Evolutionary conservation across 2,329 filamentous ascomycete genomes (phyloP).

Genomic region (Aspergillus intermedius): DNA sequence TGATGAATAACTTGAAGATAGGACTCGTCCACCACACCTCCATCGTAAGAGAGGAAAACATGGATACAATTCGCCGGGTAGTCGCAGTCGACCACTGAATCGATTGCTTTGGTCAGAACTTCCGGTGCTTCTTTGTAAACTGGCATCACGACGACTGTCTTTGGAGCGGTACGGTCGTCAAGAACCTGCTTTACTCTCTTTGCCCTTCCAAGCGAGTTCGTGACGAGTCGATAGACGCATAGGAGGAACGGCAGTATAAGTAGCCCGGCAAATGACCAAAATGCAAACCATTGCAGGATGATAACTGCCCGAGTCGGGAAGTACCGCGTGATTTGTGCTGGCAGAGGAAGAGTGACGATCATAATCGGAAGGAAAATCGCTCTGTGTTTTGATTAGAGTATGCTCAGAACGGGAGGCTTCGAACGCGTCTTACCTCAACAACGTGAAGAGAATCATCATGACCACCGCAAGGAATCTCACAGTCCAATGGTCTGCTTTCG

Average conservation of each 20-base stretch:
- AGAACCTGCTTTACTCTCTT: slow-evolving; percentile 78
- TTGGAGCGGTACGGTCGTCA: slow-evolving; percentile 79
- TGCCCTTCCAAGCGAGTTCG: slow-evolving; percentile 72
- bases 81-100: slow-evolving; percentile 89
- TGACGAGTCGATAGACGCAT: slow-evolving; percentile 86
- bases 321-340: slow-evolving; percentile 60
- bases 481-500: slow-evolving; percentile 83
- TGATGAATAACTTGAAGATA: slow-evolving; percentile 81
- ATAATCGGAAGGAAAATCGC: slow-evolving; percentile 86
- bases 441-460: slow-evolving; percentile 66
- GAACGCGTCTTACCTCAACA: slow-evolving; percentile 56
- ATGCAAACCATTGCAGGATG: slow-evolving; percentile 87
- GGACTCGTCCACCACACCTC: slow-evolving; percentile 78
- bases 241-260: slow-evolving; percentile 87
- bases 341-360: slow-evolving; percentile 84
- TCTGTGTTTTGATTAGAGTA: slow-evolving; percentile 40
- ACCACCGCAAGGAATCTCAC: slow-evolving; percentile 70
- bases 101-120: slow-evolving; percentile 74
- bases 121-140: slow-evolving; percentile 89
- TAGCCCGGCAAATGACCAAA: slow-evolving; percentile 83
- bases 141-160: slow-evolving; percentile 94
- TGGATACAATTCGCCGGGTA: slow-evolving; percentile 90
- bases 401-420: not conserved
- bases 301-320: slow-evolving; percentile 65
- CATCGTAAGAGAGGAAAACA: slow-evolving; percentile 92